These are phyloP conservation scores for Pseudocercospora cruenta DNA, from an alignment of 2,329 filamentous ascomycete genomes.

Conservation along the genomic window DNA sequence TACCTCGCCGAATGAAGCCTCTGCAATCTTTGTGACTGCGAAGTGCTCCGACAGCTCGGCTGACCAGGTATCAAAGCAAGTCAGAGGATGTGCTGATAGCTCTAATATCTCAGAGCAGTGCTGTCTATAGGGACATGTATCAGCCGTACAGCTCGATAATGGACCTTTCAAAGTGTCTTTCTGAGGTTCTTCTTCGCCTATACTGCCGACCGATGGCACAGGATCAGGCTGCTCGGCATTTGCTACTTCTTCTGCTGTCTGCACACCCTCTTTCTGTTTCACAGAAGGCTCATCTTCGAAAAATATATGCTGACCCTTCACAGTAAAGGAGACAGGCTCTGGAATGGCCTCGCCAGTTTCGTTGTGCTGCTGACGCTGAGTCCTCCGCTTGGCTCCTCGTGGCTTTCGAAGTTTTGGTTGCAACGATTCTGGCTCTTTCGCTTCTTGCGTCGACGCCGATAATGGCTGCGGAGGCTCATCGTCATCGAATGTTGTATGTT, in stretches of 20 bases:
- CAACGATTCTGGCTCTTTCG: neutral
- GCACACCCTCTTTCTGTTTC: neutral
- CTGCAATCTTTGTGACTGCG: conserved; percentile 63
- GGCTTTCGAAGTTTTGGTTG: neutral
- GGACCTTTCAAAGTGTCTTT: neutral
- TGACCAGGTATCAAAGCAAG: conserved; percentile 48
- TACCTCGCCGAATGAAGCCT: conserved; percentile 69
- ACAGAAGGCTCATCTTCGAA: neutral
- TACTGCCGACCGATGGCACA: neutral
- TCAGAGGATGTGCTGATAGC: conserved; percentile 38
- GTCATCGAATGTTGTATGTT: conserved; percentile 19
- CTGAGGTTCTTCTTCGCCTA: neutral
- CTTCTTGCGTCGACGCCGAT: neutral
- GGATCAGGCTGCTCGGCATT: neutral
- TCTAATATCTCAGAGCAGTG: conserved; percentile 36
- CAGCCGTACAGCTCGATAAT: neutral
- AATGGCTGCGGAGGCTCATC: neutral
- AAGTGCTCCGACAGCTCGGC: conserved; percentile 48
- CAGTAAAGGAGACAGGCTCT: neutral
- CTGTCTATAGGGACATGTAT: conserved; percentile 26
- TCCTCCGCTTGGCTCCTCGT: neutral
- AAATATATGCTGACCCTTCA: neutral
- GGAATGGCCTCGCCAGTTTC: neutral
- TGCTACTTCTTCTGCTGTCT: neutral
- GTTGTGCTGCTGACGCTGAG: neutral